Percentiles rank a stretch among this genome's conserved stretches.
These are phyloP conservation scores for Gloeopeniophorella convolvens DNA, from an alignment of 768 basidiomycete genomes.

Conservation along the genomic window DNA sequence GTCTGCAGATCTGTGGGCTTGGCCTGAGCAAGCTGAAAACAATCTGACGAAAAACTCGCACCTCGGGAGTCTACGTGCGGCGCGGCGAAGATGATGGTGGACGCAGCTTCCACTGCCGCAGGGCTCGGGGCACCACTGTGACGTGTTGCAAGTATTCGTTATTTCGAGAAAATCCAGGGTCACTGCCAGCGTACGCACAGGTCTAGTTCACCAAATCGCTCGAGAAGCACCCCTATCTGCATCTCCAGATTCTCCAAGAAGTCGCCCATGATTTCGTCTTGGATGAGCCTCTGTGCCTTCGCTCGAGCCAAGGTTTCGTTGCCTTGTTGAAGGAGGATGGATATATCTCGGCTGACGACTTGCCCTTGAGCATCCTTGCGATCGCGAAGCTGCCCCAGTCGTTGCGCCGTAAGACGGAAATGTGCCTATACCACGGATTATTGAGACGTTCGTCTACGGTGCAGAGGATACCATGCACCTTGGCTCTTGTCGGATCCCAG, in stretches of 20 bases:
- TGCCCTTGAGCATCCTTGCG: slow-evolving; percentile 59
- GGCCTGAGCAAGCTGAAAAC: not conserved
- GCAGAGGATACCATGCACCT: slow-evolving; percentile 22
- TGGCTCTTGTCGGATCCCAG: slow-evolving; percentile 30
- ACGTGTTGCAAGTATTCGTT: not conserved
- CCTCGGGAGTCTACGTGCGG: slow-evolving; percentile 54
- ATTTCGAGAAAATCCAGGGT: no score
- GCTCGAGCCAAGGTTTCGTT: slow-evolving; percentile 58
- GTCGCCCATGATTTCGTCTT: slow-evolving; percentile 55
- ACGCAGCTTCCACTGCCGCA: slow-evolving; percentile 55
- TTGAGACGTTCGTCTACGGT: not conserved
- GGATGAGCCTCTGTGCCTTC: slow-evolving; percentile 63
- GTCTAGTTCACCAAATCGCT: slow-evolving; percentile 53
- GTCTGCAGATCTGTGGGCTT: slow-evolving; percentile 44
- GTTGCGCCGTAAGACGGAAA: slow-evolving; percentile 55
- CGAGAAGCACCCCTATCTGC: slow-evolving; percentile 55
- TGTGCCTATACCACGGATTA: slow-evolving; percentile 40
- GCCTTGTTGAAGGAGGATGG: slow-evolving; percentile 54
- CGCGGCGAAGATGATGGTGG: slow-evolving; percentile 59
- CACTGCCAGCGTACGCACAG: slow-evolving; percentile 30
- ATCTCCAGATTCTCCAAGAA: slow-evolving; percentile 61
- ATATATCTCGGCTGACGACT: slow-evolving; percentile 61
- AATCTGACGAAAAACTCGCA: slow-evolving; percentile 21
- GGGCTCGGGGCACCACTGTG: slow-evolving; percentile 42
- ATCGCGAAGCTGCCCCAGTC: slow-evolving; percentile 63